Percentiles rank a stretch among this genome's conserved stretches.
phyloP scores from a whole-genome alignment of 2,329 filamentous ascomycete genomes.

The Diplodia sapinea region DNA sequence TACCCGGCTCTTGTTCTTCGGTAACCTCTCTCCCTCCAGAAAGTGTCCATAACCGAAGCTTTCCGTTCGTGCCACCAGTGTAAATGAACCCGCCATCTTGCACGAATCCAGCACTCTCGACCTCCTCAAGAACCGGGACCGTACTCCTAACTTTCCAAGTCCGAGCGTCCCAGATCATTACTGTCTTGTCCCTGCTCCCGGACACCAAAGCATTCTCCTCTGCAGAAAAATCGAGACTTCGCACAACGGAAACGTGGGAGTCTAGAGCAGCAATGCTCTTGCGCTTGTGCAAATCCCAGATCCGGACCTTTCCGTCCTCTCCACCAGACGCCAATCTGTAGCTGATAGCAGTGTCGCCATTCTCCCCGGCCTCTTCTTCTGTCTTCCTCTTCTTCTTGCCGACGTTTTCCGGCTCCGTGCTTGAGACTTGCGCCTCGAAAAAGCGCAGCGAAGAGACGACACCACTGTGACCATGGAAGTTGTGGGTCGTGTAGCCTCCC shows the following conservation, averaged over 20 bases:
- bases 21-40: slow-evolving; percentile 80
- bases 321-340: slow-evolving; percentile 89
- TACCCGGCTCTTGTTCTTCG: slow-evolving; percentile 67
- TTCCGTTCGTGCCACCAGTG: slow-evolving; percentile 83
- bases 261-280: slow-evolving; percentile 79
- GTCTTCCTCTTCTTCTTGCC: slow-evolving; percentile 51
- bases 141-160: slow-evolving; percentile 85
- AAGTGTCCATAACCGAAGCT: slow-evolving; percentile 82
- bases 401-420: slow-evolving; percentile 40
- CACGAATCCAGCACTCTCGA: slow-evolving; percentile 84
- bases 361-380: slow-evolving; percentile 54
- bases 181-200: slow-evolving; percentile 88
- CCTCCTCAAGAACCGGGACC: slow-evolving; percentile 80
- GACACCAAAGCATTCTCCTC: slow-evolving; percentile 78
- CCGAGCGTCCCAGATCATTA: slow-evolving; percentile 86
- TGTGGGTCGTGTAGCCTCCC: slow-evolving; percentile 91
- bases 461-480: slow-evolving; percentile 90
- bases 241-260: slow-evolving; percentile 94
- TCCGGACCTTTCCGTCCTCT: slow-evolving; percentile 88
- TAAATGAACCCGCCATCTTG: slow-evolving; percentile 74
- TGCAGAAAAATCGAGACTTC: slow-evolving; percentile 79
- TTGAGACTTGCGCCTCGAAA: slow-evolving; percentile 70
- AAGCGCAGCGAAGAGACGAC: slow-evolving; percentile 90
- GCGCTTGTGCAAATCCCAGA: slow-evolving; percentile 90
- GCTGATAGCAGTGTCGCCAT: slow-evolving; percentile 58